Evolutionary conservation across 768 basidiomycete species (phyloP), one percentile per base, ranked within the genome.

Genomic region (Galerina sulciceps): DNA sequence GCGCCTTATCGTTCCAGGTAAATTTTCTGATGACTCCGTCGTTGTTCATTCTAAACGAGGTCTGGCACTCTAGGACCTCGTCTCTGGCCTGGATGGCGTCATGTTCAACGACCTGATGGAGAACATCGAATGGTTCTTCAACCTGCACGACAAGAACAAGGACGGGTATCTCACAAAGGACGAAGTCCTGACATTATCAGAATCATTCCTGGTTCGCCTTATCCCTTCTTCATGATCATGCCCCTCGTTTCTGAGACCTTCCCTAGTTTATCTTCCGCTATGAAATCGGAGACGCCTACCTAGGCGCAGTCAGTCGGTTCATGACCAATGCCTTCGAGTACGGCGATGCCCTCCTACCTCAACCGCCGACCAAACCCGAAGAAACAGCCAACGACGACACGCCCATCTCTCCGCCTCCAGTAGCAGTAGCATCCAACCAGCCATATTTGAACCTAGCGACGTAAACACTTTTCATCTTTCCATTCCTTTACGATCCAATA

Each of bases 311-410:
- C 62, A 96, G 94, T 63, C 89, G 94, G 41, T 96, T 98, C 71
- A 96, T 99, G 89, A 91, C 95, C 38, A 99, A 99, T 67, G 94
- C 96, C 0, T 99, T 98, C 67, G 97, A 99, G 69, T 98, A 96
- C 57, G 97, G 95, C 2, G 95, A 97, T 75, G 89, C 94, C n/a
- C 80, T 94, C n/a, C 76, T 91, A 14, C 90, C 89, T 41, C 78
- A 79, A 65, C 62, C 76, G 14, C 80, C 81, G 40, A 37, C 57
- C 22, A 54, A 63, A 20, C 57, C 61, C 36, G 64, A 62, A 11
- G 57, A 72, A 55, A 71, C 75, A 53, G 64, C 63, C 8, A 23
- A 5, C 36, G 51, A 60, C n/a, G n/a, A 52, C 13, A 63, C 70
- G 68, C 77, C 73, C 26, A 64, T 69, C 53, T 71, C 75, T 0